A percentile compares a stretch with the other conserved stretches of the same genome.
phyloP scores from a whole-genome alignment of 305 asterid species.

The Solanum chacoense region DNA sequence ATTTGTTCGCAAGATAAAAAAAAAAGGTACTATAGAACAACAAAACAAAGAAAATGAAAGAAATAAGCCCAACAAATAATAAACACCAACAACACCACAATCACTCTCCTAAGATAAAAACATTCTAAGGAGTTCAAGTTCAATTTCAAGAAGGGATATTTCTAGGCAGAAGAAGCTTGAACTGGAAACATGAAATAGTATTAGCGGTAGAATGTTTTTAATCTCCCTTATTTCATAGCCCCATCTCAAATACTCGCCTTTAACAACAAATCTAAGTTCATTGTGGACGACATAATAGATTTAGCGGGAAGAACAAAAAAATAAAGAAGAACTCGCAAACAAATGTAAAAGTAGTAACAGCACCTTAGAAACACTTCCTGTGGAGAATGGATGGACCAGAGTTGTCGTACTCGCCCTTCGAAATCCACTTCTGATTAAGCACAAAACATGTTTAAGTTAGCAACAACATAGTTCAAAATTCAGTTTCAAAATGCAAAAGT shows the following conservation, averaged over 20 bases:
- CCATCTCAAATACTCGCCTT: no score
- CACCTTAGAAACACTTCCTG: constrained; percentile 10
- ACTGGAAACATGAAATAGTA: not conserved
- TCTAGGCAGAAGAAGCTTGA: not conserved
- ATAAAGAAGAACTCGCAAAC: not conserved
- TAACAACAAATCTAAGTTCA: no score
- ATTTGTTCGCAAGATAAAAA: not conserved
- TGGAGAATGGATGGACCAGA: constrained; percentile 11
- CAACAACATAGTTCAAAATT: no score
- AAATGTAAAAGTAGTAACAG: not conserved
- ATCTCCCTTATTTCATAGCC: no score
- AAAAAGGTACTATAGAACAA: not conserved
- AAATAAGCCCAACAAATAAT: not conserved
- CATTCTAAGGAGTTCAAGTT: not conserved
- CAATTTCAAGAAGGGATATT: not conserved
- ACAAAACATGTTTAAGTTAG: no score
- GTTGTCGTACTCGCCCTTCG: constrained; percentile 7
- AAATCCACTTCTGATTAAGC: not conserved
- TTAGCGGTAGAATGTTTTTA: no score
- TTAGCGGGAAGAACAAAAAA: not conserved
- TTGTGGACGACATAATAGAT: not conserved
- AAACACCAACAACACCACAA: not conserved
- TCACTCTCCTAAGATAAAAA: not conserved
- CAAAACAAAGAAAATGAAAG: not conserved
- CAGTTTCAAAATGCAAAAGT: no score